These are phyloP conservation scores for Metarhizium guizhouense DNA, from an alignment of 2,329 filamentous ascomycete species.

Conservation along the genomic window DNA sequence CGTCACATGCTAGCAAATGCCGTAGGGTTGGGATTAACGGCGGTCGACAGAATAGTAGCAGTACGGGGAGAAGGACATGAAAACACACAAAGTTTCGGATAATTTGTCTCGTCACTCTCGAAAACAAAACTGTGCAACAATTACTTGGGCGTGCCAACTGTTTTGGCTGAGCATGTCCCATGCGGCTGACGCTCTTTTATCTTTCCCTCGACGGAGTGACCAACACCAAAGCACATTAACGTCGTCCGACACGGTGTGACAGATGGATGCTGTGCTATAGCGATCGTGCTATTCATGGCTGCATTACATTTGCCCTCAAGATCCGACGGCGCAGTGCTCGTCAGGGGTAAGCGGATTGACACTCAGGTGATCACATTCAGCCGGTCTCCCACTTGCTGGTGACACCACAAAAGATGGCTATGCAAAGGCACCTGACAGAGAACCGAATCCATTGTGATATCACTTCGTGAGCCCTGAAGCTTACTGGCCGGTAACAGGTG, in stretches of 20 bases:
- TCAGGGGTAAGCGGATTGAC: neutral
- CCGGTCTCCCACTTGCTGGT: neutral
- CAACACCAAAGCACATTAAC: neutral
- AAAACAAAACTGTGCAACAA: neutral
- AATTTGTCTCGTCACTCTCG: neutral
- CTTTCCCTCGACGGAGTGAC: neutral
- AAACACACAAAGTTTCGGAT: neutral
- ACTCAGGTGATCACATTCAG: neutral
- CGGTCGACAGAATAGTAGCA: neutral
- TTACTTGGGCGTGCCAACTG: neutral
- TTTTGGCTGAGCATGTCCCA: neutral
- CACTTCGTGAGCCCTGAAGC: neutral
- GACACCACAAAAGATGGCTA: neutral
- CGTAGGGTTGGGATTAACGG: neutral
- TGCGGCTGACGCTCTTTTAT: neutral
- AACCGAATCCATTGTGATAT: neutral
- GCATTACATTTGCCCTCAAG: conserved; percentile 1
- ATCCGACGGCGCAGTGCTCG: neutral
- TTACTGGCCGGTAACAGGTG: neutral
- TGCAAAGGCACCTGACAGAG: neutral
- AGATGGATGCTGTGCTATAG: conserved; percentile 1
- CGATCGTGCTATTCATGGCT: neutral
- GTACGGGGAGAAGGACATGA: neutral
- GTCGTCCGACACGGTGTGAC: neutral
- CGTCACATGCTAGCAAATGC: neutral